Conservation (phyloP, 2,329 filamentous ascomycete species). For the Polychaeton citri region DNA sequence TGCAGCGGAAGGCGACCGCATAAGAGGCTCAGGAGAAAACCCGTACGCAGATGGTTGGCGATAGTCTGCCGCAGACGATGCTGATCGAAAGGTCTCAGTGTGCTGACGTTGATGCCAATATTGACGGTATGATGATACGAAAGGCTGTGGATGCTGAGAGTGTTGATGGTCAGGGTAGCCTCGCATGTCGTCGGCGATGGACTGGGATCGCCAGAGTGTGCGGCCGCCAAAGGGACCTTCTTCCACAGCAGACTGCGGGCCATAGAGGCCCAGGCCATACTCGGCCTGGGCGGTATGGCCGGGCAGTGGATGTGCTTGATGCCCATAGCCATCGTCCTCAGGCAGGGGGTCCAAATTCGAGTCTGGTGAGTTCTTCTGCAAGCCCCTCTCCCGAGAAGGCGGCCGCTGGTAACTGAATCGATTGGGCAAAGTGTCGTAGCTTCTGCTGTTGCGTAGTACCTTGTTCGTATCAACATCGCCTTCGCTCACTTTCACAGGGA, state of each 20-base stretch:
- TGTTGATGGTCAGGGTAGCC: background rate
- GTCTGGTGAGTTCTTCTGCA: slow-evolving; percentile 23
- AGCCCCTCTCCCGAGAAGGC: slow-evolving; percentile 6
- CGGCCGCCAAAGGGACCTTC: background rate
- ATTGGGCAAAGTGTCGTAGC: slow-evolving; percentile 12
- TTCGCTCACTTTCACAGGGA: slow-evolving; percentile 7
- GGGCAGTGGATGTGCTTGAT: background rate
- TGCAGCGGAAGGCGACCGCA: slow-evolving; percentile 55
- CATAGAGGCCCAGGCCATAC: background rate
- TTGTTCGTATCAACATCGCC: background rate
- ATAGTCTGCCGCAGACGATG: background rate
- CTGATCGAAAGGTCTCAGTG: background rate
- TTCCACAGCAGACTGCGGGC: background rate
- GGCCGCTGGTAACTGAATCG: background rate
- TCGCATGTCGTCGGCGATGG: background rate
- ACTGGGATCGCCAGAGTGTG: background rate
- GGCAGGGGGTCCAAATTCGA: slow-evolving; percentile 27
- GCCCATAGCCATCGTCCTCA: slow-evolving; percentile 29
- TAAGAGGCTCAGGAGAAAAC: slow-evolving; percentile 32
- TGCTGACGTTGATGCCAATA: background rate
- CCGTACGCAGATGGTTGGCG: slow-evolving; percentile 4
- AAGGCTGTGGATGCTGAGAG: background rate
- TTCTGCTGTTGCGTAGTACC: slow-evolving; percentile 14
- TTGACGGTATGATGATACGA: background rate
- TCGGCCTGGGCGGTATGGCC: background rate